Evolutionary conservation across 2,329 filamentous ascomycete genomes (phyloP).

Genomic region (Xylariomycetidae sp.): DNA sequence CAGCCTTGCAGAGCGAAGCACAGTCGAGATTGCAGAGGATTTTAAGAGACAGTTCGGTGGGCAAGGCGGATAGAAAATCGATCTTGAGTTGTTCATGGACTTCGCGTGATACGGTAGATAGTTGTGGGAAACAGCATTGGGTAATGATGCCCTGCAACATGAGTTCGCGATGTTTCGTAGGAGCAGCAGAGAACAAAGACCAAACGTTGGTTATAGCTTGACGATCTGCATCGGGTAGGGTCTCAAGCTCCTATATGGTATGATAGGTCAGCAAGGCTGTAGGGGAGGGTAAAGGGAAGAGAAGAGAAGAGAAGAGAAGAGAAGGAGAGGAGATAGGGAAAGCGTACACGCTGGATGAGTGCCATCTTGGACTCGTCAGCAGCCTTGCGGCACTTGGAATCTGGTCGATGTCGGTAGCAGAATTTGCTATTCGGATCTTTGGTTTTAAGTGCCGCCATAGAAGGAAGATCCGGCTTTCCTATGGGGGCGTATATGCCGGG

Average conservation of each 20-base stretch:
- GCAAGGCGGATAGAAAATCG: slow-evolving; percentile 87
- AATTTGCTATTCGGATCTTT: slow-evolving; percentile 76
- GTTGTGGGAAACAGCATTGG: slow-evolving; percentile 95
- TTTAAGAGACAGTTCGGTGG: slow-evolving; percentile 86
- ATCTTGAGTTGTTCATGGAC: slow-evolving; percentile 96
- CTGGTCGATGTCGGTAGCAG: slow-evolving; percentile 92
- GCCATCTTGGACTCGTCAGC: slow-evolving; percentile 97
- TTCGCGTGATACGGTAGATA: slow-evolving; percentile 86
- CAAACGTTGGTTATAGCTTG: slow-evolving; percentile 96
- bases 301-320: too few species aligned
- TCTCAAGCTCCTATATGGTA: slow-evolving; percentile 75
- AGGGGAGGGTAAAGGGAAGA: too few species aligned
- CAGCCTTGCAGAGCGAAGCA: slow-evolving; percentile 88
- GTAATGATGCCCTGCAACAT: slow-evolving; percentile 96
- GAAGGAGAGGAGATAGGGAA: too few species aligned
- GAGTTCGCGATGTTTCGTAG: slow-evolving; percentile 86
- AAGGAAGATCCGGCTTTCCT: slow-evolving; percentile 49
- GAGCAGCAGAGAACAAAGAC: slow-evolving; percentile 95
- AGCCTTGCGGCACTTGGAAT: slow-evolving; percentile 87
- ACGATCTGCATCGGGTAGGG: slow-evolving; percentile 77
- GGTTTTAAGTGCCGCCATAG: slow-evolving; percentile 32
- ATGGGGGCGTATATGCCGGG: slow-evolving; percentile 82
- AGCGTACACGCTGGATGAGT: slow-evolving; percentile 75
- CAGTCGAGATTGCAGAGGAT: slow-evolving; percentile 92
- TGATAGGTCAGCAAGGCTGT: too few species aligned